A percentile compares a stretch with the other conserved stretches of the same genome.
These are phyloP conservation scores for Sugiyamaella americana DNA, from an alignment of 805 yeast species.

Conservation along the genomic window DNA sequence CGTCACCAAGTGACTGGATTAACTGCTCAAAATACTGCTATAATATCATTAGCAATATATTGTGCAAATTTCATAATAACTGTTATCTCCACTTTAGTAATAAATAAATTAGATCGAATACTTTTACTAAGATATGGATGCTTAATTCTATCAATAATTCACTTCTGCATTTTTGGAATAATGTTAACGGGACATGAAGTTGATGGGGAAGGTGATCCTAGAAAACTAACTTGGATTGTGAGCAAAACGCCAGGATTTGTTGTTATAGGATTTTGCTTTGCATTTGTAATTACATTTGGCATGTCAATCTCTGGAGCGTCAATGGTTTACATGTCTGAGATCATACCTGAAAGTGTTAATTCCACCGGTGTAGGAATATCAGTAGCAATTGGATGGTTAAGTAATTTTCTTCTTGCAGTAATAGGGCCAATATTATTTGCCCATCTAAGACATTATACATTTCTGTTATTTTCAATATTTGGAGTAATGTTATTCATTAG, in stretches of 20 bases:
- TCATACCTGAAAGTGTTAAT: slow-evolving; percentile 6
- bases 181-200: neutral
- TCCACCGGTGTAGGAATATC: slow-evolving; percentile 9
- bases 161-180: neutral
- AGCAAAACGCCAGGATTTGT: slow-evolving; percentile 1
- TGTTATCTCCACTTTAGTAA: neutral
- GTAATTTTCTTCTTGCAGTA: slow-evolving; percentile 9
- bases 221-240: neutral
- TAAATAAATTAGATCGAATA: neutral
- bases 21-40: neutral
- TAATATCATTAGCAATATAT: slow-evolving; percentile 1
- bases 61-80: neutral
- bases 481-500: slow-evolving; percentile 1
- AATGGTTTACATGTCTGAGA: slow-evolving; percentile 13
- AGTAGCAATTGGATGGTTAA: slow-evolving; percentile 9
- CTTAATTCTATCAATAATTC: neutral
- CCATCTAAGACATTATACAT: slow-evolving; percentile 2
- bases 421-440: slow-evolving; percentile 10
- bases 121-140: slow-evolving; percentile 1
- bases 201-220: neutral
- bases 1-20: neutral
- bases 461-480: slow-evolving; percentile 4
- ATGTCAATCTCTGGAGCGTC: slow-evolving; percentile 7
- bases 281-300: slow-evolving; percentile 10
- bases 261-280: slow-evolving; percentile 11